Base-by-base conservation (phyloP, 2,329 filamentous ascomycete genomes). In the Paracoccidioides lutzii region DNA sequence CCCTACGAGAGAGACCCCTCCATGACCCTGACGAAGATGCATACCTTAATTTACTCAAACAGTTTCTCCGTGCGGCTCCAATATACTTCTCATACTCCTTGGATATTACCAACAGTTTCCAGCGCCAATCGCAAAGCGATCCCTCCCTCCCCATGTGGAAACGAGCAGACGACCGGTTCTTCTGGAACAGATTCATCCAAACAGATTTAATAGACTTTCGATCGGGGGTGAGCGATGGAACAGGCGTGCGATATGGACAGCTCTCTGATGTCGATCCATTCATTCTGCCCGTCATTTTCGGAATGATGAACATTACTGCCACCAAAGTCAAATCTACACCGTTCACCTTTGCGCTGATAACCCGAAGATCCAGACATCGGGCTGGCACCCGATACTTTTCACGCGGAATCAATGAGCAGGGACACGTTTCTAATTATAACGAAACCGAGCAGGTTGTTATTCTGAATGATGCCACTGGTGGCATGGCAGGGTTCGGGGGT, bases 41-140 rank as follows among this genome's bases (percentile, higher is more conserved):
- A 63, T 97, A 96, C 71, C 80, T 97, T 55, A 74, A 78, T 52
- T 78, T 97, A 54, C 81, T 98, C 63, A 90, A 90, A 71, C 82
- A 80, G 50, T 83, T 93, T 59, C 80, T 98, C 63, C 86, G 87
- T 69, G 84, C 81, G 10, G 88, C 87, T 0, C 89, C 91, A 7
- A 90, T 97, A 85, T 97, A 95, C 79, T 98, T 96, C 67, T 97
- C 93, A 56, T 98, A 98, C 76, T 91, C 90, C 7, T 82, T 95
- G 69, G 93, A 98, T 72, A 80, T 98, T 61, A 98, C 93, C 63
- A 98, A 95, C 76, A 90, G 83, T 68, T 95, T 97, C 75, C 93
- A 98, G 74, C 84, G 93, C 60, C 93, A 97, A 69, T 84, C 90
- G 3, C 83, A 90, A 62, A 77, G 82, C 61, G 83, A 95, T 68